Base-by-base conservation (phyloP, 495 filamentous ascomycete species). In the Lasiosphaeris hirsuta region DNA sequence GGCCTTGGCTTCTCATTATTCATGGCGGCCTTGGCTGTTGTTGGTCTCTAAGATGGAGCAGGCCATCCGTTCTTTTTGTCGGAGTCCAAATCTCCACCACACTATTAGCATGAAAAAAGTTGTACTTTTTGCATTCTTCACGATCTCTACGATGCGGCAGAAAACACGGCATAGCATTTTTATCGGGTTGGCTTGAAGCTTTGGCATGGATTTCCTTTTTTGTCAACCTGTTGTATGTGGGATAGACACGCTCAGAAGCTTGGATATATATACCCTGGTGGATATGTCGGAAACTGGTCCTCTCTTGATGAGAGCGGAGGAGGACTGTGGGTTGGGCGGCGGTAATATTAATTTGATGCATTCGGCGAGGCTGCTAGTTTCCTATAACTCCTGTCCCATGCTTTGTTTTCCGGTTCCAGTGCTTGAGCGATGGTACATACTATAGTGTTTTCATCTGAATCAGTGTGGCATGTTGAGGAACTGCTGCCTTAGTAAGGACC, bases 1-100 rank as follows among this genome's bases (percentile, higher is more conserved):
- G 71, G 76, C 56, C 50, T 80, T 37, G 73, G 75, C 50, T 58
- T 77, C 37, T 68, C 68, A 34, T 45, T 64, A 8, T 64, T 60
- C 18, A 63, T 66, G 19, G 67, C 63, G 17, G 34, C 66, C 45
- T 61, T 70, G 46, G 69, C 58, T 38, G 64, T 63, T 51, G 58
- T 70, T 59, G 73, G 66, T 35, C 64, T 80, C 46, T 78, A 71
- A 71, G 52, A 35, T 15, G 34, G 33, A 40, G 11, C 19, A 49
- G 34, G 23, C 33, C 52, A 10, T 45, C 15, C 18, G 7, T 39
- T 44, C 19, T 55, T 55, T 38, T 30, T 30, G 23, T 30, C 23
- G 5, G 23, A 30, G 23, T 30, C 5, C 23, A 2, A 30, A 30
- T 30, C 23, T 30, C 23, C 23, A 30, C 23, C 23, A 30, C 5